phyloP scores from a whole-genome alignment of 1,284 basidiomycete species.

The Ceratobasidium sp. region DNA sequence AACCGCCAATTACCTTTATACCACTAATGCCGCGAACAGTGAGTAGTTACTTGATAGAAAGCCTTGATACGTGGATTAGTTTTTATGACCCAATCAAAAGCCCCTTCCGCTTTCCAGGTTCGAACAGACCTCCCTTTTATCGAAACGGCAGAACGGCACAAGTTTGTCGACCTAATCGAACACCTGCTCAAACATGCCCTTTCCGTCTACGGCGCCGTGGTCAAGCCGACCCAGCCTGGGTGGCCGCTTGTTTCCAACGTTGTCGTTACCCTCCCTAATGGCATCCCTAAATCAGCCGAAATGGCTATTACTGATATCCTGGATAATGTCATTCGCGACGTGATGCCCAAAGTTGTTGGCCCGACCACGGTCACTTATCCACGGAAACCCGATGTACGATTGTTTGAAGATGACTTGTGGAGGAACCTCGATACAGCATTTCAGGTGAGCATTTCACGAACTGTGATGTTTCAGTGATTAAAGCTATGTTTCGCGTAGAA shows the following conservation, averaged over 20 bases:
- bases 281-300: constrained; percentile 21
- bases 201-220: not conserved
- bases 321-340: not conserved
- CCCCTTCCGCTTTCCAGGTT: constrained; percentile 15
- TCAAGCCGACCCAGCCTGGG: constrained; percentile 1
- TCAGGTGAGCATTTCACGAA: not conserved
- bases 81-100: not conserved
- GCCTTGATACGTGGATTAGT: not conserved
- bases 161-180: constrained; percentile 18
- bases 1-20: constrained; percentile 1
- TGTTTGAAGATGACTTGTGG: constrained; percentile 26
- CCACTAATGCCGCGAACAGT: not conserved
- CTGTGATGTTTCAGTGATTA: not conserved
- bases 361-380: not conserved
- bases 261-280: constrained; percentile 18
- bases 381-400: constrained; percentile 6
- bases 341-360: constrained; percentile 23
- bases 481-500: not conserved
- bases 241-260: constrained; percentile 14
- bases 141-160: constrained; percentile 11
- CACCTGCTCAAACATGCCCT: constrained; percentile 31
- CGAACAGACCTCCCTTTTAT: constrained; percentile 15
- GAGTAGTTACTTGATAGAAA: not conserved
- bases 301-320: constrained; percentile 20
- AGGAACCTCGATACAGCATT: constrained; percentile 27